Percentiles rank a stretch among this genome's conserved stretches.
phyloP scores from a whole-genome alignment of 768 basidiomycete genomes.

The Mycena galopus region DNA sequence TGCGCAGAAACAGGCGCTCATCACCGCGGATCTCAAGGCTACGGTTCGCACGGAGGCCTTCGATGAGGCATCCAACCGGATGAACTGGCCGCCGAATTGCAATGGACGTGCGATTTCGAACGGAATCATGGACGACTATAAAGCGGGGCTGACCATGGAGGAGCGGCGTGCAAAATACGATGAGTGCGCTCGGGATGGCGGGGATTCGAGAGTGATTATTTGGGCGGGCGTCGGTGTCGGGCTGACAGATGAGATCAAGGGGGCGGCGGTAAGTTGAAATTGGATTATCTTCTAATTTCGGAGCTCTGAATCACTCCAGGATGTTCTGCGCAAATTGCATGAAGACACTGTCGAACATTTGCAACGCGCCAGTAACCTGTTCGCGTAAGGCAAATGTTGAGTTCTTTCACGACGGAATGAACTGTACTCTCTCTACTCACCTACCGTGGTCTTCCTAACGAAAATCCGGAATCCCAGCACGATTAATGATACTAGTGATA shows the following conservation, averaged over 20 bases:
- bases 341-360: constrained; percentile 1
- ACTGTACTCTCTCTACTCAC: too few relatives aligned
- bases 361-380: background rate
- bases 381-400: background rate
- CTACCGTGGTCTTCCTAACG: too few relatives aligned
- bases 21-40: constrained; percentile 46
- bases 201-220: constrained; percentile 48
- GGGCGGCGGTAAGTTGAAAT: constrained; percentile 28
- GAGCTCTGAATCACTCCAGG: background rate
- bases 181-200: constrained; percentile 45
- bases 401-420: background rate
- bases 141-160: constrained; percentile 45
- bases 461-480: too few relatives aligned
- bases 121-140: constrained; percentile 45
- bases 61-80: constrained; percentile 52
- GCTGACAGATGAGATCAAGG: constrained; percentile 45
- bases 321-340: constrained; percentile 27
- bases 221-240: constrained; percentile 61
- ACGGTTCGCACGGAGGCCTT: constrained; percentile 57
- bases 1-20: constrained; percentile 54
- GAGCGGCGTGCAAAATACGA: constrained; percentile 44
- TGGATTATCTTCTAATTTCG: background rate
- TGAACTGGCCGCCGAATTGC: constrained; percentile 55
- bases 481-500: too few relatives aligned
- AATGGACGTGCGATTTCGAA: constrained; percentile 60